Percentiles rank a stretch among this genome's conserved stretches.
These are phyloP conservation scores for Rhizopogon sp. DNA, from an alignment of 768 basidiomycete genomes.

Conservation along the genomic window DNA sequence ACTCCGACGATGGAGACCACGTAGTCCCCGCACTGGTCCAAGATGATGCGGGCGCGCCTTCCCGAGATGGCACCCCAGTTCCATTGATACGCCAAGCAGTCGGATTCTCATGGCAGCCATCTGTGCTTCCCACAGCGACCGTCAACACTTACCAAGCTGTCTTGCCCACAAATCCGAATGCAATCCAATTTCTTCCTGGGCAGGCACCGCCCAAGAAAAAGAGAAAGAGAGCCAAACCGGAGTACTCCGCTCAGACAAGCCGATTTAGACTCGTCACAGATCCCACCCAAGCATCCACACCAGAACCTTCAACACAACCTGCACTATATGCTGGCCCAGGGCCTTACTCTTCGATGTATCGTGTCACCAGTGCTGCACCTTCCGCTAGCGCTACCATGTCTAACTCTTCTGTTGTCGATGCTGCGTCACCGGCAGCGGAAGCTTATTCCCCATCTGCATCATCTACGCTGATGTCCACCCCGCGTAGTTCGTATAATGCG, in stretches of 20 bases:
- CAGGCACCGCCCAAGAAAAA: constrained; percentile 30
- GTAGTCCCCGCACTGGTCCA: constrained; percentile 34
- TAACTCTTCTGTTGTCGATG: constrained; percentile 4
- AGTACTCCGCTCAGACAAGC: constrained; percentile 41
- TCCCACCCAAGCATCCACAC: constrained; percentile 22
- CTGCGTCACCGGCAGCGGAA: not conserved
- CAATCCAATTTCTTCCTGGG: constrained; percentile 48
- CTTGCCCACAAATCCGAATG: constrained; percentile 14
- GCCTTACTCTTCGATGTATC: constrained; percentile 38
- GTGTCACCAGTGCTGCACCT: constrained; percentile 13
- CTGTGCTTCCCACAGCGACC: constrained; percentile 18
- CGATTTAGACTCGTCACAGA: constrained; percentile 39
- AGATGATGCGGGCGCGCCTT: constrained; percentile 39
- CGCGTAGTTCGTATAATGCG: not conserved
- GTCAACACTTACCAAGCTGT: constrained; percentile 26
- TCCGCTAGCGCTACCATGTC: not conserved
- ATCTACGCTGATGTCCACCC: constrained; percentile 1
- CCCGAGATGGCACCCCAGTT: constrained; percentile 33
- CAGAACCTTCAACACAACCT: constrained; percentile 10
- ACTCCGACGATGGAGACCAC: constrained; percentile 44
- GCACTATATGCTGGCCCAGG: constrained; percentile 32
- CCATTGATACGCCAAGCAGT: constrained; percentile 59
- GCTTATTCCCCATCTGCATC: not conserved
- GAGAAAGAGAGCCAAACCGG: constrained; percentile 24
- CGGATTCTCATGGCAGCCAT: constrained; percentile 40